A percentile compares a stretch with the other conserved stretches of the same genome.
Evolutionary conservation across 2,329 filamentous ascomycete genomes (phyloP).

Genomic region (Beauveria brongniartii): DNA sequence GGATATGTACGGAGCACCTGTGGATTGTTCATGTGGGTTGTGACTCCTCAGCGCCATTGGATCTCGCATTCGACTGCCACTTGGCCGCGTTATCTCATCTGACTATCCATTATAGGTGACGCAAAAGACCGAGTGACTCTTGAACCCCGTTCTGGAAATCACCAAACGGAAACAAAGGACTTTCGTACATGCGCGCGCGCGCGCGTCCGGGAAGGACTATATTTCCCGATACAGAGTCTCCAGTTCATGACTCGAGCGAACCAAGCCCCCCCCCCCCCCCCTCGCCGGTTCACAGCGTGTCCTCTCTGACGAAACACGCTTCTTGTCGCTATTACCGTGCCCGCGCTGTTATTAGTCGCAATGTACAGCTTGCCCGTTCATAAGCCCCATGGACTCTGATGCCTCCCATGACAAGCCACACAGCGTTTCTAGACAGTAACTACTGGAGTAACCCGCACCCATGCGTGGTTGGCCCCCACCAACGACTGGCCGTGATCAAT

Average conservation of each 20-base stretch:
- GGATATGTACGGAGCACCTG: not conserved
- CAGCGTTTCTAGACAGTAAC: not conserved
- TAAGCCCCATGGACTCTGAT: slow-evolving; percentile 1
- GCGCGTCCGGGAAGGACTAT: not conserved
- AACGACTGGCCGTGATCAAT: slow-evolving; percentile 9
- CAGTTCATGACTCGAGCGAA: not conserved
- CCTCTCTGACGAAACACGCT: not conserved
- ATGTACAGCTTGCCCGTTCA: not conserved
- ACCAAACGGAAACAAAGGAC: not conserved
- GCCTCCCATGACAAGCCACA: slow-evolving; percentile 5
- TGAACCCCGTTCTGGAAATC: not conserved
- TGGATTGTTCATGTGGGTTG: slow-evolving; percentile 1
- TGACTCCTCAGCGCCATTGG: slow-evolving; percentile 5
- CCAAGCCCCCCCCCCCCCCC: not conserved
- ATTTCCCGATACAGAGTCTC: not conserved
- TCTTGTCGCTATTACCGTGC: not conserved
- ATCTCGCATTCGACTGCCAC: slow-evolving; percentile 7
- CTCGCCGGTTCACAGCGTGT: not conserved
- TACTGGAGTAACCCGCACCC: slow-evolving; percentile 9
- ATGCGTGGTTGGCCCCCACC: slow-evolving; percentile 12
- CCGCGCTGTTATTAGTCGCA: too few relatives aligned
- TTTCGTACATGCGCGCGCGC: not conserved
- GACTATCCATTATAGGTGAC: slow-evolving; percentile 1
- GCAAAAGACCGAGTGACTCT: not conserved
- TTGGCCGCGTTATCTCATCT: slow-evolving; percentile 7